phyloP scores from a whole-genome alignment of 78 protist species.

The Dictyostelium citrinum region DNA sequence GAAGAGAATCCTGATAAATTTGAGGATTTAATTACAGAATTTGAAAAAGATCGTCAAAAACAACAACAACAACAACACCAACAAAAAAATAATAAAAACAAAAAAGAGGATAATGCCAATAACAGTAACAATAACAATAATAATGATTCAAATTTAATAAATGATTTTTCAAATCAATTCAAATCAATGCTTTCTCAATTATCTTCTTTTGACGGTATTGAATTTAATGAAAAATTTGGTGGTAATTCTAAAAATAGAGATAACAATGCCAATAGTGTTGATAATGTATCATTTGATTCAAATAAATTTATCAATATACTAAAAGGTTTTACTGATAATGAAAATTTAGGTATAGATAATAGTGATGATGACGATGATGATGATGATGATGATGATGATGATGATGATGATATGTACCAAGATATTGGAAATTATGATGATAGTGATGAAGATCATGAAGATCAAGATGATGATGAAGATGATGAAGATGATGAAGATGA shows the following conservation, averaged over 20 bases:
- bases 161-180: constrained; percentile 16
- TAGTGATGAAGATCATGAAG: neutral
- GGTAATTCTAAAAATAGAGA: neutral
- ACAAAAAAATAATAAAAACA: neutral
- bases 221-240: neutral
- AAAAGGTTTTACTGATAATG: neutral
- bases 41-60: neutral
- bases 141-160: neutral
- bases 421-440: neutral
- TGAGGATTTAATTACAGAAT: constrained; percentile 49
- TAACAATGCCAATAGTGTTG: neutral
- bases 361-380: neutral
- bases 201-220: constrained; percentile 59
- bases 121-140: neutral
- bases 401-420: constrained; percentile 8
- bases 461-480: constrained; percentile 1
- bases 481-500: neutral
- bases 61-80: constrained; percentile 10
- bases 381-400: neutral
- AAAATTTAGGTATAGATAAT: neutral
- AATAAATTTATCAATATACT: constrained; percentile 17
- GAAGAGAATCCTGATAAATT: constrained; percentile 20
- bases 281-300: constrained; percentile 15
- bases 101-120: neutral
- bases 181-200: neutral